phyloP scores from a whole-genome alignment of 1,139 yeast genomes.

The Schwanniomyces etchellsii region DNA sequence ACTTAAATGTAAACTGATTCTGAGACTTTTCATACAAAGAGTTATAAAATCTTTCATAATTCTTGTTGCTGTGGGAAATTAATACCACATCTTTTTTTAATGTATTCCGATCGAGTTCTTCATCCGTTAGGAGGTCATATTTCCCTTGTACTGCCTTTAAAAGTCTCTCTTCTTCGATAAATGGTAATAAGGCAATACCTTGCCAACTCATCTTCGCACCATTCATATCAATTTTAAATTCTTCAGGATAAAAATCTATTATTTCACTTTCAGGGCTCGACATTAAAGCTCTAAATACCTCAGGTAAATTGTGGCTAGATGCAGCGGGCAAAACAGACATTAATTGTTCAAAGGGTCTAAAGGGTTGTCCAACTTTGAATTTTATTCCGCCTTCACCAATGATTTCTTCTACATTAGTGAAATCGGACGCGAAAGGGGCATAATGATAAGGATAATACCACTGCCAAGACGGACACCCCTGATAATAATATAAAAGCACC shows the following conservation, averaged over 20 bases:
- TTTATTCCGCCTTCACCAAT: slow-evolving; percentile 50
- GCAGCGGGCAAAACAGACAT: slow-evolving; percentile 98
- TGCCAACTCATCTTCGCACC: slow-evolving; percentile 96
- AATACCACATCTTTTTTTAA: slow-evolving; percentile 57
- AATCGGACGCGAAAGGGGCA: slow-evolving; percentile 95
- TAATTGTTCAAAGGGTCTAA: slow-evolving; percentile 89
- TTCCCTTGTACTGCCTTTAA: slow-evolving; percentile 60
- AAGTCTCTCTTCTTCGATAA: slow-evolving; percentile 78
- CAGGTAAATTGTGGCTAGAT: slow-evolving; percentile 87
- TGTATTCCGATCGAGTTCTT: slow-evolving; percentile 67
- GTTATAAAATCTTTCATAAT: slow-evolving; percentile 31
- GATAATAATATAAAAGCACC: slow-evolving; percentile 90
- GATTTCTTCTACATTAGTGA: slow-evolving; percentile 45
- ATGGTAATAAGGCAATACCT: slow-evolving; percentile 86
- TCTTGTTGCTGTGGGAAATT: slow-evolving; percentile 52
- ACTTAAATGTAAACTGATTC: slow-evolving; percentile 35
- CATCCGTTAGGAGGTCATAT: slow-evolving; percentile 59
- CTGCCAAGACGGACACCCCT: slow-evolving; percentile 98
- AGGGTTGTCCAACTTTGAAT: slow-evolving; percentile 74
- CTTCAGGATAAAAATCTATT: slow-evolving; percentile 86
- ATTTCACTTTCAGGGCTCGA: slow-evolving; percentile 74
- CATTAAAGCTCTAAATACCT: slow-evolving; percentile 79
- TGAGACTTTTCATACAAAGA: slow-evolving; percentile 27
- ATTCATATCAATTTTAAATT: slow-evolving; percentile 89
- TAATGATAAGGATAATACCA: slow-evolving; percentile 98